Evolutionary conservation across 2,329 filamentous ascomycete species (phyloP).

Genomic region (Colletotrichum scovillei): DNA sequence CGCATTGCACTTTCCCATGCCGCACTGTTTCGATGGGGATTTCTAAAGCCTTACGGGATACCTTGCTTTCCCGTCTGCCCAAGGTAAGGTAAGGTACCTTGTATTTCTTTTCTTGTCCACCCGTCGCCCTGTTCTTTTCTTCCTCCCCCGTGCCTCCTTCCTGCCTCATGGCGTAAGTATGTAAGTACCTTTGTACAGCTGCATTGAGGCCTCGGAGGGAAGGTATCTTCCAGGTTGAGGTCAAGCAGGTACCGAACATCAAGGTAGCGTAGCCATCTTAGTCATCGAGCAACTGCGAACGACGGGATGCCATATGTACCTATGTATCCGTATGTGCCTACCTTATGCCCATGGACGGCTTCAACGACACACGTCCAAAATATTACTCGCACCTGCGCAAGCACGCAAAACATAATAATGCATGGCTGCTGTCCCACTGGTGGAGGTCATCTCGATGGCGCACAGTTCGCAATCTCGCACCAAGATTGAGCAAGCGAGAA

Average conservation of each 20-base stretch:
- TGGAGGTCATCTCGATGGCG: constrained; percentile 1
- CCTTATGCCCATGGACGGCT: neutral
- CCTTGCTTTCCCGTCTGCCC: no score
- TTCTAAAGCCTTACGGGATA: neutral
- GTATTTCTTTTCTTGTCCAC: neutral
- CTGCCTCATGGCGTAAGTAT: neutral
- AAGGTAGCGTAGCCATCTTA: neutral
- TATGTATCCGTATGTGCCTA: neutral
- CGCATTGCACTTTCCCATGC: neutral
- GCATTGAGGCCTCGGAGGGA: neutral
- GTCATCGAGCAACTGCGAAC: neutral
- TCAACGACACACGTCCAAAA: neutral
- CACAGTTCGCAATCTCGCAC: constrained; percentile 24
- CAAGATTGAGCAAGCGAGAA: constrained; percentile 13
- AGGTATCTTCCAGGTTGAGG: neutral
- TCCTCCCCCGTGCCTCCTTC: neutral
- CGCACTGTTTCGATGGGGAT: neutral
- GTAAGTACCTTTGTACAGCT: neutral
- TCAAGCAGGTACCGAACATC: neutral
- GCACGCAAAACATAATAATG: neutral
- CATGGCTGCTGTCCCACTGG: neutral
- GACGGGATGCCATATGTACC: neutral
- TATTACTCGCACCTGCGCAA: neutral
- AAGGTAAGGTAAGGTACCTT: no score
- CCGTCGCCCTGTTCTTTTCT: neutral